Evolutionary conservation across 23 red algal genomes (phyloP).

Genomic region (Gracilaria gracilis): DNA sequence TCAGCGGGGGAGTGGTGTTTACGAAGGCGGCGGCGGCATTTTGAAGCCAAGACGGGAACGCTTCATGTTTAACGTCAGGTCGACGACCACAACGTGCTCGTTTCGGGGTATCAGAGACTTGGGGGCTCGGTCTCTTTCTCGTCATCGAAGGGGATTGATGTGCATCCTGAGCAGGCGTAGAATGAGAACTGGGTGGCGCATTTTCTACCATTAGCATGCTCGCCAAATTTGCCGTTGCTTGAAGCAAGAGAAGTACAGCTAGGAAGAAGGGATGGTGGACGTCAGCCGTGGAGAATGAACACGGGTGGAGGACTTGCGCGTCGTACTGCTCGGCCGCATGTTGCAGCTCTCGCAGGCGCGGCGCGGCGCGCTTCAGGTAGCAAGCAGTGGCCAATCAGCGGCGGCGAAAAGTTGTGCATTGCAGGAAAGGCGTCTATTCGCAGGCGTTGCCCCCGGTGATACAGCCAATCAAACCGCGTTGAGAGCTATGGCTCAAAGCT

Average conservation of each 20-base stretch:
- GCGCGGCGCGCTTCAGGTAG: conserved; percentile 23
- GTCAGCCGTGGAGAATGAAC: not conserved
- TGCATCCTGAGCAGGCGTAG: not conserved
- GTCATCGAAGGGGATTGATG: conserved; percentile 12
- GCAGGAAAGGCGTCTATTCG: not conserved
- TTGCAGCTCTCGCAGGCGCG: conserved; percentile 1
- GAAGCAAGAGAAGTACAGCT: too few relatives aligned
- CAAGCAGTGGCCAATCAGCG: conserved; percentile 24
- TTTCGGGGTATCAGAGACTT: conserved; percentile 14
- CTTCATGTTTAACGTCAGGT: conserved; percentile 43
- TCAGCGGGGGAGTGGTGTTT: conserved; percentile 38
- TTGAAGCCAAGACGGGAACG: conserved; percentile 58
- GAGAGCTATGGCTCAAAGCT: conserved; percentile 9
- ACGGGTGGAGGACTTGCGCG: not conserved
- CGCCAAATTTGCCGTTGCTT: not conserved
- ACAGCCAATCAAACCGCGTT: conserved; percentile 36
- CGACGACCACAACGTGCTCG: conserved; percentile 33
- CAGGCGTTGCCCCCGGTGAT: not conserved
- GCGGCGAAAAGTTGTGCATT: not conserved
- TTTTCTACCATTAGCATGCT: not conserved
- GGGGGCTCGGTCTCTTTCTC: conserved; percentile 1
- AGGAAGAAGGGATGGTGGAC: not conserved
- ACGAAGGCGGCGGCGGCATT: conserved; percentile 64
- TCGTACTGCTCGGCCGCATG: not conserved
- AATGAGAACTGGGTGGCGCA: not conserved